A percentile compares a stretch with the other conserved stretches of the same genome.
These are phyloP conservation scores for Syzygium grande DNA, from an alignment of 345 rosid species.

Conservation along the genomic window DNA sequence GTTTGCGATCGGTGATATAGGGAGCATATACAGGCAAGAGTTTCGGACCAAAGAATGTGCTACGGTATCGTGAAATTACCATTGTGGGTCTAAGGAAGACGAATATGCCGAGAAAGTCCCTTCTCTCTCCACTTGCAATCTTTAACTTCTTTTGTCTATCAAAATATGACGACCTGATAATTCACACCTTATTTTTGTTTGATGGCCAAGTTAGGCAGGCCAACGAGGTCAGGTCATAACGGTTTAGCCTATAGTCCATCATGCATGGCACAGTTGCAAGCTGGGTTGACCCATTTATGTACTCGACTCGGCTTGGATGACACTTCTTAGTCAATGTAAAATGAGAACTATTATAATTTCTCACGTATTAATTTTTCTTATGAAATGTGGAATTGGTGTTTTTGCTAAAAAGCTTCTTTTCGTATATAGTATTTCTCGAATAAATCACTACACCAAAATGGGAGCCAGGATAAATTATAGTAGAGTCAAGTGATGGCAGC, in stretches of 20 bases:
- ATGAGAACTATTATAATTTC: no score
- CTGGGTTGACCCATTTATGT: no score
- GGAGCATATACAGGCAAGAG: not conserved
- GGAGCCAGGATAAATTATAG: no score
- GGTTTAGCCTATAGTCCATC: not conserved
- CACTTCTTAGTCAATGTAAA: no score
- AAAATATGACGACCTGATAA: not conserved
- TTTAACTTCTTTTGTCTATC: not conserved
- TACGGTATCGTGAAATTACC: not conserved
- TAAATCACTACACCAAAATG: no score
- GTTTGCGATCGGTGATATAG: no score
- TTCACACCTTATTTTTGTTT: not conserved
- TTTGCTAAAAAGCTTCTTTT: no score
- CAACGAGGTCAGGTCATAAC: not conserved
- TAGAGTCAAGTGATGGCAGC: no score
- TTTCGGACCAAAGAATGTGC: not conserved
- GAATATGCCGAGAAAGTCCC: not conserved
- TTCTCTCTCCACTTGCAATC: not conserved
- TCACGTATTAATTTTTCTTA: no score
- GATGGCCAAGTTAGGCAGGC: not conserved
- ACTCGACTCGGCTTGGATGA: not conserved
- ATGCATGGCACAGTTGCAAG: not conserved
- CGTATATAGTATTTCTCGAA: no score
- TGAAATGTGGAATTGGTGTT: no score
- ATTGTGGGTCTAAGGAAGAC: not conserved